Conservation (phyloP, 108 stramenopile species). For the Epithemia pelagica region DNA sequence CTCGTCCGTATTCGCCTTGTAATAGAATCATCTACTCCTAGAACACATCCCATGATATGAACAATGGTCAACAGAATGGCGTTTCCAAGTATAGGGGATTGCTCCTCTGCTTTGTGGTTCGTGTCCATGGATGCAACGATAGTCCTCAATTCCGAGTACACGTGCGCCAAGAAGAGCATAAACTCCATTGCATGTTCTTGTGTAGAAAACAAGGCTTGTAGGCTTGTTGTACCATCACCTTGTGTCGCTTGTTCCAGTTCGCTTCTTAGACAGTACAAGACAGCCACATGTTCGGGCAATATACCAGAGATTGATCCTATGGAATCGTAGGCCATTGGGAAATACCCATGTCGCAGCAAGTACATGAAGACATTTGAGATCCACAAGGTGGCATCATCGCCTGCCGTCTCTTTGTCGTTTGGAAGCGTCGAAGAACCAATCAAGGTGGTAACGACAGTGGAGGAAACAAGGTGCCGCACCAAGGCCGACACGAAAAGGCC, state of each 20-base stretch:
- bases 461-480: slow-evolving; percentile 52
- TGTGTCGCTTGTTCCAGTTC: slow-evolving; percentile 27
- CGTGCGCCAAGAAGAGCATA: slow-evolving; percentile 28
- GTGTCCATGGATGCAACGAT: neutral
- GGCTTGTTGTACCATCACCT: slow-evolving; percentile 30
- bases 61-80: slow-evolving; percentile 22
- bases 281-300: slow-evolving; percentile 69
- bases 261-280: slow-evolving; percentile 56
- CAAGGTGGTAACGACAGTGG: slow-evolving; percentile 20
- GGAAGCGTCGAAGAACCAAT: too few species aligned
- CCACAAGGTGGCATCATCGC: slow-evolving; percentile 79
- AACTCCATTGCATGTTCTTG: slow-evolving; percentile 5
- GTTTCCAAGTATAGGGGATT: neutral
- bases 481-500: slow-evolving; percentile 44
- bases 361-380: slow-evolving; percentile 50
- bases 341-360: slow-evolving; percentile 40
- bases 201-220: slow-evolving; percentile 11
- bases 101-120: slow-evolving; percentile 31
- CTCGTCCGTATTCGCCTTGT: neutral
- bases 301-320: slow-evolving; percentile 10
- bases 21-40: slow-evolving; percentile 30
- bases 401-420: neutral
- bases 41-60: slow-evolving; percentile 49
- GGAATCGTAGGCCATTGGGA: slow-evolving; percentile 7
- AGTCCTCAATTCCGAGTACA: slow-evolving; percentile 13